Evolutionary conservation across 2,329 filamentous ascomycete species (phyloP), one percentile per base, ranked within the genome.

Genomic region (Fusarium nematophilum): DNA sequence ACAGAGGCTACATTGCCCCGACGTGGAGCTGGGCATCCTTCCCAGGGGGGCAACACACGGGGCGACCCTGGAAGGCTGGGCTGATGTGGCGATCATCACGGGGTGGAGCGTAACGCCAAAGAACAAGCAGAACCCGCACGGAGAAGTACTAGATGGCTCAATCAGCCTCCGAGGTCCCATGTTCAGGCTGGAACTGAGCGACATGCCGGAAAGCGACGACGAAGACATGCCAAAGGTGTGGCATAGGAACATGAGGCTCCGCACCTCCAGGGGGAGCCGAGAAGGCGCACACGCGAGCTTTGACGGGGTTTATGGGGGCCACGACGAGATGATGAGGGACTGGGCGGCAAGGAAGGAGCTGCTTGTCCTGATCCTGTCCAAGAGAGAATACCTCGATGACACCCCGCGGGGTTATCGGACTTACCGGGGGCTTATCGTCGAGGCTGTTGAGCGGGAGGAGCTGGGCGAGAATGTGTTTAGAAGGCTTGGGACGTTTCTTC

Each of bases 1-100:
- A 45, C 25, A 8, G 39, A 37, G 9, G 58, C 29, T 6, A 57
- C 21, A 18, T 23, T 31, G 59, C 51, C 2, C 59, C 59, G 5
- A 59, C 55, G 1, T 62, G 56, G 59, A 62, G 56, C 13, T 33
- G 25, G 17, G 56, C 43, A 11, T 56, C 56, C 0, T 59, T 14
- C 5, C 2, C 27, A 0, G 47, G 40, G 0, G 10, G 5, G 2
- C 43, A n/a, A 17, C 5, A 3, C 43, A 57, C 33, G 59, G 43
- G 1, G 25, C 3, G 13, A 39, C 29, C 2, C 23, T 25, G 34
- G 14, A 18, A 4, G 44, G 21, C 4, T 60, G 48, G 59, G 29
- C 21, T 2, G 52, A 59, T 5, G 11, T 60, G 10, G 59, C 52
- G 1, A 14, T 23, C 14, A 8, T 23, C 4, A 33, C 30, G 2